These are phyloP conservation scores for Exophiala dermatitidis DNA, from an alignment of 2,329 filamentous ascomycete genomes.

Conservation along the genomic window DNA sequence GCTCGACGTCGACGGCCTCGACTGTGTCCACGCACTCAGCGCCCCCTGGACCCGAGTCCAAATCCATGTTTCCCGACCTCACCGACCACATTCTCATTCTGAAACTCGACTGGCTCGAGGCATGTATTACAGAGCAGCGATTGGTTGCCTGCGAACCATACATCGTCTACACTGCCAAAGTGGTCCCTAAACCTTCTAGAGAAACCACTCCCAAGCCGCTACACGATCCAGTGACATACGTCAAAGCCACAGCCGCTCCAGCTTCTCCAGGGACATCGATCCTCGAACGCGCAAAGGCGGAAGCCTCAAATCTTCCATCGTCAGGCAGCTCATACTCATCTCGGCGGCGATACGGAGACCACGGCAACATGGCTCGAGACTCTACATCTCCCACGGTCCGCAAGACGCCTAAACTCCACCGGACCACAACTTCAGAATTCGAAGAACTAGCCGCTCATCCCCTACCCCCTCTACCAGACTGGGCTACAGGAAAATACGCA, in stretches of 20 bases:
- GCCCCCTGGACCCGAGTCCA: not conserved
- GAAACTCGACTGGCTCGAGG: constrained; percentile 48
- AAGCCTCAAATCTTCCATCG: constrained; percentile 30
- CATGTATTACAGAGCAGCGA: constrained; percentile 39
- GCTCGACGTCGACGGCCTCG: constrained; percentile 4
- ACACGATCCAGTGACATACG: constrained; percentile 10
- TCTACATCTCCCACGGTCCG: constrained; percentile 20
- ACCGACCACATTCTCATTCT: constrained; percentile 43
- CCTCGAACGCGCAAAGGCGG: constrained; percentile 49
- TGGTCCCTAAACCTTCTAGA: constrained; percentile 34
- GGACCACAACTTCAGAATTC: constrained; percentile 71
- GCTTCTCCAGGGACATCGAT: constrained; percentile 31
- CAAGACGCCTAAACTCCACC: constrained; percentile 46
- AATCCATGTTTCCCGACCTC: constrained; percentile 19
- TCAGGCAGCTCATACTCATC: constrained; percentile 13
- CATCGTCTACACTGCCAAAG: constrained; percentile 46
- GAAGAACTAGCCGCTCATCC: constrained; percentile 38
- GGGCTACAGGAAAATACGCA: constrained; percentile 52
- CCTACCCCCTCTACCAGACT: constrained; percentile 63
- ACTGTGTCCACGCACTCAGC: not conserved
- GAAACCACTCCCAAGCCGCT: constrained; percentile 10
- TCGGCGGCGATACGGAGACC: constrained; percentile 26
- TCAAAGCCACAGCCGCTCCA: constrained; percentile 13
- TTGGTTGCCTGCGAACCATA: constrained; percentile 44
- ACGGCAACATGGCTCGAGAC: constrained; percentile 1